Percentiles rank a stretch among this genome's conserved stretches.
phyloP scores from a whole-genome alignment of 2,329 filamentous ascomycete genomes.

The Calonectria hongkongensis region DNA sequence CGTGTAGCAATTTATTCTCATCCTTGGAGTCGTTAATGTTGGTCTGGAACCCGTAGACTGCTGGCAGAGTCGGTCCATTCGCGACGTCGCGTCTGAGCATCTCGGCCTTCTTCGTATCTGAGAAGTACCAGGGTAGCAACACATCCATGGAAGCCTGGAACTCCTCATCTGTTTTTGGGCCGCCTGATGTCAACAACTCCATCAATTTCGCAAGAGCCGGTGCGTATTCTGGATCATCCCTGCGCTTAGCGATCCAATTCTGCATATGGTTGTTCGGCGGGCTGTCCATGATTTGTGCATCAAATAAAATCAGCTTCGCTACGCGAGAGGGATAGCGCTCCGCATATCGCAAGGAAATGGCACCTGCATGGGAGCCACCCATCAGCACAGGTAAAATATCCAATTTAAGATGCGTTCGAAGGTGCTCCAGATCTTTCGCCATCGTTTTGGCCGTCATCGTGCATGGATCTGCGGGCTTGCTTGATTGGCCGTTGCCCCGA shows the following conservation, averaged over 20 bases:
- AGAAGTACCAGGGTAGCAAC: conserved; percentile 29
- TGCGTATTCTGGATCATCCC: conserved; percentile 17
- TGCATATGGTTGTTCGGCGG: conserved; percentile 17
- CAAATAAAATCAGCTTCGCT: conserved; percentile 13
- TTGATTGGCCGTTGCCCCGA: conserved; percentile 26
- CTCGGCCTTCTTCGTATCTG: conserved; percentile 11
- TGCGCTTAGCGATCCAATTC: conserved; percentile 25
- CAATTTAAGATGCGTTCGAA: conserved; percentile 20
- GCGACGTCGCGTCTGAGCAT: background rate
- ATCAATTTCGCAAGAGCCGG: conserved; percentile 3
- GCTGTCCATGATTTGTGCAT: conserved; percentile 29
- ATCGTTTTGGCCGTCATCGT: conserved; percentile 32
- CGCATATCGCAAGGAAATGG: conserved; percentile 24
- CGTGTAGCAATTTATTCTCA: conserved; percentile 17
- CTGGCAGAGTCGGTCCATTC: background rate
- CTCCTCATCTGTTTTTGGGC: conserved; percentile 25
- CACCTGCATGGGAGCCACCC: conserved; percentile 21
- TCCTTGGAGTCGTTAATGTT: conserved; percentile 20
- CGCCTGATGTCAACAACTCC: conserved; percentile 11
- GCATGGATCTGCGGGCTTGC: conserved; percentile 24
- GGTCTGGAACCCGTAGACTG: conserved; percentile 21
- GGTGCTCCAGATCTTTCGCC: conserved; percentile 31
- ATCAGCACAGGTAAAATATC: conserved; percentile 23
- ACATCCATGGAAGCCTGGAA: conserved; percentile 24
- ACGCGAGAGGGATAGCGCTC: conserved; percentile 29